These are phyloP conservation scores for Triangularia verruculosa DNA, from an alignment of 2,329 filamentous ascomycete genomes.

Conservation along the genomic window DNA sequence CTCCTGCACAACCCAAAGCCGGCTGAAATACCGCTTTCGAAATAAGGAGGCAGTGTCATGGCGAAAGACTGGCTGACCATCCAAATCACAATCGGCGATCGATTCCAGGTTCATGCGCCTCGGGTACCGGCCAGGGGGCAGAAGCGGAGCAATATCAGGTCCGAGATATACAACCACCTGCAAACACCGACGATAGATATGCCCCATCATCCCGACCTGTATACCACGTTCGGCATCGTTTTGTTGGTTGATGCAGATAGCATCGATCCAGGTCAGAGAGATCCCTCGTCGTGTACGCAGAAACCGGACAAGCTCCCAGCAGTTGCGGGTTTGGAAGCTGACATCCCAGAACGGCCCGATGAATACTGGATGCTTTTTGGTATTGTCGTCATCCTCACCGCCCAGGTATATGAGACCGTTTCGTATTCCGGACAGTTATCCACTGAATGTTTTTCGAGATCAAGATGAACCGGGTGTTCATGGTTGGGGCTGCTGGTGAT, in stretches of 20 bases:
- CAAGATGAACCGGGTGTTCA: conserved; percentile 15
- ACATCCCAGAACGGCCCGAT: conserved; percentile 31
- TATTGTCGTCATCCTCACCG: conserved; percentile 28
- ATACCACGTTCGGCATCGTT: conserved; percentile 18
- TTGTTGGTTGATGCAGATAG: conserved; percentile 27
- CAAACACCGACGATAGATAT: conserved; percentile 14
- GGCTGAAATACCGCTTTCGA: conserved; percentile 8
- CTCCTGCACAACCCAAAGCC: conserved; percentile 14
- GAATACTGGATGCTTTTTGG: conserved; percentile 27
- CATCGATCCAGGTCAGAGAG: conserved; percentile 23
- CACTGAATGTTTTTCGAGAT: conserved; percentile 18
- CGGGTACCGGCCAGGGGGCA: not conserved
- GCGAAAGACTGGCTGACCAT: not conserved
- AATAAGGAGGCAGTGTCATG: not conserved
- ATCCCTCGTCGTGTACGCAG: conserved; percentile 16
- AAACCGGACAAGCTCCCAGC: conserved; percentile 27
- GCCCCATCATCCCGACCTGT: conserved; percentile 29
- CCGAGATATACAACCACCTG: conserved; percentile 15
- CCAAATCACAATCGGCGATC: too few species aligned
- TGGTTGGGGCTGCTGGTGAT: not conserved
- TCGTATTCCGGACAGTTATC: conserved; percentile 32
- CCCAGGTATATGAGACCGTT: conserved; percentile 32
- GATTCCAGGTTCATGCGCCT: too few species aligned
- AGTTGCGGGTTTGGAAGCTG: conserved; percentile 31
- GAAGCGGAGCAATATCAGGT: not conserved